Evolutionary conservation across 176 grass and related monocot species (phyloP).

Genomic region (Cymbopogon citratus): DNA sequence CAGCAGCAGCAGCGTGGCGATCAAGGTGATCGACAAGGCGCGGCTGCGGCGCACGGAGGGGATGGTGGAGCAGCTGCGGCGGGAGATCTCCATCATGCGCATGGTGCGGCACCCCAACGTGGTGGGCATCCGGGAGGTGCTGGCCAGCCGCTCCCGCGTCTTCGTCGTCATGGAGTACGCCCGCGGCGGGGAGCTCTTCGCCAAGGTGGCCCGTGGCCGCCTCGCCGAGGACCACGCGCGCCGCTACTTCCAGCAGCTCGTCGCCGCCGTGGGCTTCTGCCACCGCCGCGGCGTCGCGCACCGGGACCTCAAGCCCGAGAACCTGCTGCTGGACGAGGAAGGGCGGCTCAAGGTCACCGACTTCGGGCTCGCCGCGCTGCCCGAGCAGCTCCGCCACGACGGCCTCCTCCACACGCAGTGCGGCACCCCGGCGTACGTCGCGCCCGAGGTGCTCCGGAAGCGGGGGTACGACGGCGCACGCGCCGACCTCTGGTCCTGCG

Average conservation of each 20-base stretch:
- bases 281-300: constrained; percentile 87
- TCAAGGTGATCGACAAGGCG: constrained; percentile 95
- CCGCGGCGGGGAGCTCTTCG: constrained; percentile 74
- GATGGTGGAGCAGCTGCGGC: constrained; percentile 86
- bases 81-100: constrained; percentile 91
- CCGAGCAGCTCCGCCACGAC: constrained; percentile 82
- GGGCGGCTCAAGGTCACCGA: constrained; percentile 79
- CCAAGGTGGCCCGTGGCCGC: constrained; percentile 45
- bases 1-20: constrained; percentile 53
- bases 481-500: constrained; percentile 92
- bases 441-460: constrained; percentile 84
- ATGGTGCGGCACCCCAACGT: constrained; percentile 86
- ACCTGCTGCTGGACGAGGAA: constrained; percentile 69
- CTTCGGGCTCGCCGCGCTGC: constrained; percentile 90
- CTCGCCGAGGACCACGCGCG: constrained; percentile 64
- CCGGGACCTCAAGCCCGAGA: constrained; percentile 98
- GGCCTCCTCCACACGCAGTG: constrained; percentile 96
- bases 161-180: constrained; percentile 95
- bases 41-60: constrained; percentile 45
- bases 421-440: constrained; percentile 94
- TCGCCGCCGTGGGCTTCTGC: constrained; percentile 89
- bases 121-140: constrained; percentile 77
- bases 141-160: constrained; percentile 68
- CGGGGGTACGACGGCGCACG: constrained; percentile 71
- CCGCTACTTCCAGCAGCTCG: constrained; percentile 78